Conservation (phyloP, 306 rosid species). For the Casuarina glauca region DNA sequence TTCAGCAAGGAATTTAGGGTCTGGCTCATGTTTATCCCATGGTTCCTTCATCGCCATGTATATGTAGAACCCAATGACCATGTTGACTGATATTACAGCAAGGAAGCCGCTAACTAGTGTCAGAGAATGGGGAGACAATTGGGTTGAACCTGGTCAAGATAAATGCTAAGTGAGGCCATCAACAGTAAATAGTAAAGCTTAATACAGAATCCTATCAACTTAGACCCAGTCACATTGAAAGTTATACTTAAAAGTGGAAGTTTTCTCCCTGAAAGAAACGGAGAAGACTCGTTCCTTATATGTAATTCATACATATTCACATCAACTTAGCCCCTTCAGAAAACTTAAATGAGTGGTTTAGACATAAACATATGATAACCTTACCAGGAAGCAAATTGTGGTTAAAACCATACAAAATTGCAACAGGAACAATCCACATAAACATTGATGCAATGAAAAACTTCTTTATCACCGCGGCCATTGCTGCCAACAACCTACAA, state of each 20-base stretch:
- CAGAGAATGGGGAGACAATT: conserved; percentile 67
- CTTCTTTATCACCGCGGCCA: conserved; percentile 62
- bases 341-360: not conserved
- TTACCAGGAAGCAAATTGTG: conserved; percentile 77
- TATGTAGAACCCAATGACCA: conserved; percentile 79
- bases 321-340: not conserved
- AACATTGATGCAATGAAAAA: conserved; percentile 69
- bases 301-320: not conserved
- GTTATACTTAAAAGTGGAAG: conserved; percentile 2
- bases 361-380: not conserved
- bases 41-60: conserved; percentile 90
- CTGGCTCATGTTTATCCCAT: conserved; percentile 69
- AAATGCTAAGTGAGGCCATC: not conserved
- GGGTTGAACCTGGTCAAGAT: conserved; percentile 50
- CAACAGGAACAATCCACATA: conserved; percentile 77
- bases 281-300: not conserved
- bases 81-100: conserved; percentile 82
- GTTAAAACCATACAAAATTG: conserved; percentile 70
- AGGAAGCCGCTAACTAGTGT: conserved; percentile 85
- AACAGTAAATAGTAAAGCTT: not conserved
- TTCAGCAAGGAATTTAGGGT: conserved; percentile 71
- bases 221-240: not conserved
- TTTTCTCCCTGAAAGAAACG: not conserved
- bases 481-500: conserved; percentile 41
- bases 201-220: not conserved